These are phyloP conservation scores for Coemansia pectinata DNA, from an alignment of 192 early-diverging fungal genomes.

Conservation along the genomic window DNA sequence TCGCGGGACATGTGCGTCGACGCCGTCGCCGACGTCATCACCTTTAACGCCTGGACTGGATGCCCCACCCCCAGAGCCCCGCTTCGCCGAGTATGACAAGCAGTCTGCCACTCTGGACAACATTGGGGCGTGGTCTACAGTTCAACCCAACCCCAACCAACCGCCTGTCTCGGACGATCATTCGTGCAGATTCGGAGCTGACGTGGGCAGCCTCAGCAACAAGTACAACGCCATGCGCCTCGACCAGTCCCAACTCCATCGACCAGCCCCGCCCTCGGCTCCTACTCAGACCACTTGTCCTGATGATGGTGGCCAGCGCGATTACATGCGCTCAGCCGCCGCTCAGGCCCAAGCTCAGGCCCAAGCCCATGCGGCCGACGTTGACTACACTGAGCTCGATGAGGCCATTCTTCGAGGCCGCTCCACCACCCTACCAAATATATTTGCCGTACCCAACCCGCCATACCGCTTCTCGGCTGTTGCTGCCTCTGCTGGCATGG, in stretches of 20 bases:
- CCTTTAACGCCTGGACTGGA: constrained; percentile 37
- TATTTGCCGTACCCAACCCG: constrained; percentile 36
- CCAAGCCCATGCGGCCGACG: not conserved
- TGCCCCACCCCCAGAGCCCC: constrained; percentile 22
- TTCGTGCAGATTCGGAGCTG: not conserved
- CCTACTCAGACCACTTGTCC: not conserved
- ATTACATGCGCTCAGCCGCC: not conserved
- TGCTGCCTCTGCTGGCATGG: constrained; percentile 2
- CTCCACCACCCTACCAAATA: constrained; percentile 51
- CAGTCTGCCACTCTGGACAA: constrained; percentile 40
- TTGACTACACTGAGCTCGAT: constrained; percentile 50
- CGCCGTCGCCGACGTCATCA: constrained; percentile 38
- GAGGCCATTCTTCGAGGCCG: constrained; percentile 52
- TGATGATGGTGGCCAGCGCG: not conserved
- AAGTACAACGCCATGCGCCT: constrained; percentile 31
- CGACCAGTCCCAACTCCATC: constrained; percentile 6
- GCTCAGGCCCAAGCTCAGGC: not conserved
- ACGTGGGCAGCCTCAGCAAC: constrained; percentile 26
- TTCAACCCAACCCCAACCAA: constrained; percentile 24
- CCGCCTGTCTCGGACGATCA: constrained; percentile 8
- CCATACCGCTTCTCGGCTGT: constrained; percentile 26
- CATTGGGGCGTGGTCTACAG: constrained; percentile 49
- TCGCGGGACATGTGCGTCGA: constrained; percentile 33
- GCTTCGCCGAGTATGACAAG: constrained; percentile 19
- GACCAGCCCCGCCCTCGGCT: not conserved